A percentile compares a stretch with the other conserved stretches of the same genome.
These are phyloP conservation scores for Lizonia empirigonia DNA, from an alignment of 2,329 filamentous ascomycete species.

Conservation along the genomic window DNA sequence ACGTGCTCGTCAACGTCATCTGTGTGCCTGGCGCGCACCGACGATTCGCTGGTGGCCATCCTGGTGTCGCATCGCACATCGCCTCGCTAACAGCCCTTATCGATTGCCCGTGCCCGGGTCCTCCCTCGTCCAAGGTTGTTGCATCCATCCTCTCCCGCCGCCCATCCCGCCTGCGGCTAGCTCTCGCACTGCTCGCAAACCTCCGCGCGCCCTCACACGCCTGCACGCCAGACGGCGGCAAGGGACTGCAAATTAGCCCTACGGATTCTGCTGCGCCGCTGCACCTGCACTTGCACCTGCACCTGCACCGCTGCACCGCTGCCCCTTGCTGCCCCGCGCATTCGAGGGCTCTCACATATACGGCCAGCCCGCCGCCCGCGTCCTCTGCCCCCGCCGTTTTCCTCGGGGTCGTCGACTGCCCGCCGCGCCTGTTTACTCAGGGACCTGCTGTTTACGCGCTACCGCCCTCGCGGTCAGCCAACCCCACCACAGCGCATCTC, in stretches of 20 bases:
- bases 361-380: not conserved
- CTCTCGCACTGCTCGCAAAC: conserved; percentile 15
- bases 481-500: conserved; percentile 18
- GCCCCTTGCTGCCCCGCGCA: conserved; percentile 15
- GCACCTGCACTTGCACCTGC: too few relatives aligned
- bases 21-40: conserved; percentile 10
- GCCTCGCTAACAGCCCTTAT: conserved; percentile 17
- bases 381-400: too few relatives aligned
- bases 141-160: conserved; percentile 10
- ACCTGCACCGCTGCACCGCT: conserved; percentile 7
- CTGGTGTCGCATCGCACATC: conserved; percentile 10
- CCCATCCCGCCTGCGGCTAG: conserved; percentile 17
- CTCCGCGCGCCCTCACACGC: not conserved
- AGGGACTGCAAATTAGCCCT: conserved; percentile 33
- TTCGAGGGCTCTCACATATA: not conserved
- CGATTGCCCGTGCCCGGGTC: conserved; percentile 13
- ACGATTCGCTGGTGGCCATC: conserved; percentile 16
- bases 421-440: conserved; percentile 16
- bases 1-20: conserved; percentile 14
- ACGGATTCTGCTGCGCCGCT: conserved; percentile 7
- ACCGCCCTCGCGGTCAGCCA: conserved; percentile 15
- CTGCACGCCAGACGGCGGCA: conserved; percentile 11
- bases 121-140: conserved; percentile 12
- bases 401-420: too few relatives aligned
- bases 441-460: conserved; percentile 10